Conservation (phyloP, 148 eudicot genomes). For the Linanthus parryae region DNA sequence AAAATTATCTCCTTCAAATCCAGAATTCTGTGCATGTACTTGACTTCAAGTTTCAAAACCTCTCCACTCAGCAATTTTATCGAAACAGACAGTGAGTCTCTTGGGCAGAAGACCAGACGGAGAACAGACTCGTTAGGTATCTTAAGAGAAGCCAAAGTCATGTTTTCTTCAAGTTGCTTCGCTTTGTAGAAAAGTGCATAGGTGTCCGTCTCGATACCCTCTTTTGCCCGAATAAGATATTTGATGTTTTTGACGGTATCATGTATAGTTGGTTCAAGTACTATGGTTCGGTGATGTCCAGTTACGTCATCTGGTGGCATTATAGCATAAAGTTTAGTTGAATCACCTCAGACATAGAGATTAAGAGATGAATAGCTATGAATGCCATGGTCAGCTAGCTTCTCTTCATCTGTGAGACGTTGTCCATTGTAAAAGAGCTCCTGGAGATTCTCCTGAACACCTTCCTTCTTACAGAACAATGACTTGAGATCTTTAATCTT, state of each 20-base stretch:
- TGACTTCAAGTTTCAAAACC: conserved; percentile 18
- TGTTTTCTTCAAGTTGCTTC: conserved; percentile 12
- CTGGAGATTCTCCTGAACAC: conserved; percentile 20
- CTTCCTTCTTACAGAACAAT: conserved; percentile 9
- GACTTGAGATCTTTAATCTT: conserved; percentile 15
- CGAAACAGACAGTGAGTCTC: conserved; percentile 12
- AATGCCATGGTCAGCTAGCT: conserved; percentile 18
- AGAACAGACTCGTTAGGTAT: conserved; percentile 13
- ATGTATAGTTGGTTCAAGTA: neutral
- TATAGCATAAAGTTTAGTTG: conserved; percentile 7
- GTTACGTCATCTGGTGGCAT: no score
- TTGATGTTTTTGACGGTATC: conserved; percentile 22
- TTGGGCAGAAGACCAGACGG: conserved; percentile 21
- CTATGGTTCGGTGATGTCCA: neutral
- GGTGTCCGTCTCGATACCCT: neutral
- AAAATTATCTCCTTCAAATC: conserved; percentile 19
- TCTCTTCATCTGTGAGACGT: conserved; percentile 15
- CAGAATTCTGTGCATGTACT: conserved; percentile 12
- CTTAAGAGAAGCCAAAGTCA: conserved; percentile 14
- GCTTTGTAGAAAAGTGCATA: conserved; percentile 23
- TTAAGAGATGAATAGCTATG: conserved; percentile 19
- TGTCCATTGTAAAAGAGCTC: conserved; percentile 11
- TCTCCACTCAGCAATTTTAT: conserved; percentile 13
- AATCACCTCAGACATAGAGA: conserved; percentile 5
- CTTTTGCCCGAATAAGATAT: conserved; percentile 7